A percentile compares a stretch with the other conserved stretches of the same genome.
Evolutionary conservation across 768 basidiomycete species (phyloP).

Genomic region (Lentinula boryana): DNA sequence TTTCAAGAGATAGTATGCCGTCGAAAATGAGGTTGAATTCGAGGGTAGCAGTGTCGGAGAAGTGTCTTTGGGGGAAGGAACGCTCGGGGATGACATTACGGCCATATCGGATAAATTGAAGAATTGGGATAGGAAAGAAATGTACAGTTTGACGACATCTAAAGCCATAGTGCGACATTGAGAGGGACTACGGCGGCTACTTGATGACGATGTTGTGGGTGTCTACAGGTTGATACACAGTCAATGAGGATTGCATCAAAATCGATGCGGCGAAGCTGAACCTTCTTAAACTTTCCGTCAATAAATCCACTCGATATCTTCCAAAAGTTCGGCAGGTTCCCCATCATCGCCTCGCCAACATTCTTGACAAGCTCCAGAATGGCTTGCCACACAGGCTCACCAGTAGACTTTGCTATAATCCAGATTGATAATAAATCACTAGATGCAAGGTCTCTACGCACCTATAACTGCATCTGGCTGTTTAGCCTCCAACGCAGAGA

Average conservation of each 20-base stretch:
- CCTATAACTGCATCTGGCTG: constrained; percentile 58
- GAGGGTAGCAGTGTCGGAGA: constrained; percentile 57
- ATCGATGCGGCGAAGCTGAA: constrained; percentile 22
- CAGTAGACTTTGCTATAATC: constrained; percentile 56
- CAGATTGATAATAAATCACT: not conserved
- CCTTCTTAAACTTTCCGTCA: constrained; percentile 91
- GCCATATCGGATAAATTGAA: constrained; percentile 78
- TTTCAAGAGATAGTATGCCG: constrained; percentile 72
- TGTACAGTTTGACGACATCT: constrained; percentile 82
- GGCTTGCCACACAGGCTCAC: constrained; percentile 77
- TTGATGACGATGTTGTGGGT: constrained; percentile 25
- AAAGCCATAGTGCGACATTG: constrained; percentile 85
- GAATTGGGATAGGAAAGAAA: constrained; percentile 78
- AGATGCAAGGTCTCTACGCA: constrained; percentile 21
- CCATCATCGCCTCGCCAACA: constrained; percentile 78
- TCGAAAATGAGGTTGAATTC: constrained; percentile 77
- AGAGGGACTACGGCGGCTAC: constrained; percentile 70
- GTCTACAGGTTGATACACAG: not conserved
- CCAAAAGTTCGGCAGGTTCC: constrained; percentile 92
- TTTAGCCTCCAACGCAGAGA: constrained; percentile 57
- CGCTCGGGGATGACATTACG: constrained; percentile 48
- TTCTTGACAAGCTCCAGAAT: constrained; percentile 76
- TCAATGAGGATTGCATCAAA: not conserved
- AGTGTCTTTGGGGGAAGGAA: constrained; percentile 26
- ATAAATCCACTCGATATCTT: constrained; percentile 85